A percentile compares a stretch with the other conserved stretches of the same genome.
These are phyloP conservation scores for Phytophthora pseudosyringae DNA, from an alignment of 352 stramenopile genomes.

Conservation along the genomic window DNA sequence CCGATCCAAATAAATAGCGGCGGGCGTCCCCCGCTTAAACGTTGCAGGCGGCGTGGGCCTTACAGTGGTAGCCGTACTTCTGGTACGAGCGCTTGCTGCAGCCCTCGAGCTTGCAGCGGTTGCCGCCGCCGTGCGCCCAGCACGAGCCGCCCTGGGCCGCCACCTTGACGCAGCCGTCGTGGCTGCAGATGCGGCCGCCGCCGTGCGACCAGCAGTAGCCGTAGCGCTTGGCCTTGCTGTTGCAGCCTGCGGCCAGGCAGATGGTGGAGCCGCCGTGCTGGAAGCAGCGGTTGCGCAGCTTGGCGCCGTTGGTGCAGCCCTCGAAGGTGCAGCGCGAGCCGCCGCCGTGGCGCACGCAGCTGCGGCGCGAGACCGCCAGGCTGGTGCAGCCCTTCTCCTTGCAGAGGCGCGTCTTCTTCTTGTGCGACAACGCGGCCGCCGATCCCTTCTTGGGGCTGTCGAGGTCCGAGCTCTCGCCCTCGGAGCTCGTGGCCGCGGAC, in stretches of 20 bases:
- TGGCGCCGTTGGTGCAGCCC: slow-evolving; percentile 72
- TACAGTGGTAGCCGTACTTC: slow-evolving; percentile 79
- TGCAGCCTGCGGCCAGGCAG: slow-evolving; percentile 68
- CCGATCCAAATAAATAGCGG: slow-evolving; percentile 39
- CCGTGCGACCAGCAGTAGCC: slow-evolving; percentile 85
- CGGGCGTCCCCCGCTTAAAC: slow-evolving; percentile 13
- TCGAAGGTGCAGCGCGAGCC: slow-evolving; percentile 61
- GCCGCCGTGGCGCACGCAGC: slow-evolving; percentile 66
- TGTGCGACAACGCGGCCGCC: slow-evolving; percentile 19
- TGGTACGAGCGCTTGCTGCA: slow-evolving; percentile 80
- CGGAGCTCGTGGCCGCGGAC: slow-evolving; percentile 30
- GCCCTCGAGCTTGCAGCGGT: slow-evolving; percentile 67
- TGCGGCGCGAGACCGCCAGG: slow-evolving; percentile 59
- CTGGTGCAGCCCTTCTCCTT: slow-evolving; percentile 74
- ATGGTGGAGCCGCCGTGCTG: slow-evolving; percentile 78
- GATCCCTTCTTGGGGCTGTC: slow-evolving; percentile 31
- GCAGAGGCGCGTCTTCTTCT: slow-evolving; percentile 63
- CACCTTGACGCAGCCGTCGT: slow-evolving; percentile 65
- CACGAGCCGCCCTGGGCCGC: slow-evolving; percentile 72
- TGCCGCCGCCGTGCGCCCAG: slow-evolving; percentile 82
- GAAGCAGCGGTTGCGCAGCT: slow-evolving; percentile 80
- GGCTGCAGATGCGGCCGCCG: slow-evolving; percentile 72
- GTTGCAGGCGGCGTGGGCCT: slow-evolving; percentile 54
- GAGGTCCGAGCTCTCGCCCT: slow-evolving; percentile 41
- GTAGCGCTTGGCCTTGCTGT: slow-evolving; percentile 81